A percentile compares a stretch with the other conserved stretches of the same genome.
Evolutionary conservation across 805 yeast genomes (phyloP).

Genomic region (Hanseniaspora guilliermondii): DNA sequence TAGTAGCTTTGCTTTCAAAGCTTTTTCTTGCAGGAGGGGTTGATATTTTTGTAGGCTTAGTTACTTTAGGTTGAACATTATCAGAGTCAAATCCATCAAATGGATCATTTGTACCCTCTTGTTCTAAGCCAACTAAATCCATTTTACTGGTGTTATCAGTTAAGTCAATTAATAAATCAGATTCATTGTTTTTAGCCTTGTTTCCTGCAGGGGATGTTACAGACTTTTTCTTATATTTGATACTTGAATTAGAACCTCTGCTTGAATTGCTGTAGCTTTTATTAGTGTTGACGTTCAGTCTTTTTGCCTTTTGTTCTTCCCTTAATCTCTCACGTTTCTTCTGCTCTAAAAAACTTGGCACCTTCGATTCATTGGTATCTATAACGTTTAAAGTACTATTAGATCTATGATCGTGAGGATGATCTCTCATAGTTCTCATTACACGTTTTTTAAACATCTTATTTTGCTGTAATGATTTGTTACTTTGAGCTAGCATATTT

Average conservation of each 20-base stretch:
- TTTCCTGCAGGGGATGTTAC: background rate
- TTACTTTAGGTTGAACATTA: slow-evolving; percentile 2
- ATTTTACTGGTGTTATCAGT: background rate
- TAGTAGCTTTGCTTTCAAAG: slow-evolving; percentile 8
- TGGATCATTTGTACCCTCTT: slow-evolving; percentile 13
- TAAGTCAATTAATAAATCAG: background rate
- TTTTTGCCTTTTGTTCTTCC: slow-evolving; percentile 5
- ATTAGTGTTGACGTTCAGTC: background rate
- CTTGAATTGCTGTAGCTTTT: slow-evolving; percentile 2
- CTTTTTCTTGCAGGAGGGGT: background rate
- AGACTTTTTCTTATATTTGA: background rate
- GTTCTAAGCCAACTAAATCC: slow-evolving; percentile 17
- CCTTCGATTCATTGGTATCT: background rate
- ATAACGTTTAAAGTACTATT: background rate
- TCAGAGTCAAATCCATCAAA: slow-evolving; percentile 1
- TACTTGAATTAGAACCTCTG: background rate
- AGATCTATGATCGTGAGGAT: background rate
- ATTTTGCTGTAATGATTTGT: background rate
- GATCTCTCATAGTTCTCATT: slow-evolving; percentile 10
- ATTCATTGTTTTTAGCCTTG: background rate
- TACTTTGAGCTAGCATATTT: background rate
- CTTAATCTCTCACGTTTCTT: background rate
- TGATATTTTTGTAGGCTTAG: slow-evolving; percentile 3
- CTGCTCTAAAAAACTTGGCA: slow-evolving; percentile 3
- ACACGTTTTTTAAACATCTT: slow-evolving; percentile 12